Percentiles rank a stretch among this genome's conserved stretches.
Evolutionary conservation across 371 early-diverging fungal genomes (phyloP).

Genomic region (Coemansia sp.): DNA sequence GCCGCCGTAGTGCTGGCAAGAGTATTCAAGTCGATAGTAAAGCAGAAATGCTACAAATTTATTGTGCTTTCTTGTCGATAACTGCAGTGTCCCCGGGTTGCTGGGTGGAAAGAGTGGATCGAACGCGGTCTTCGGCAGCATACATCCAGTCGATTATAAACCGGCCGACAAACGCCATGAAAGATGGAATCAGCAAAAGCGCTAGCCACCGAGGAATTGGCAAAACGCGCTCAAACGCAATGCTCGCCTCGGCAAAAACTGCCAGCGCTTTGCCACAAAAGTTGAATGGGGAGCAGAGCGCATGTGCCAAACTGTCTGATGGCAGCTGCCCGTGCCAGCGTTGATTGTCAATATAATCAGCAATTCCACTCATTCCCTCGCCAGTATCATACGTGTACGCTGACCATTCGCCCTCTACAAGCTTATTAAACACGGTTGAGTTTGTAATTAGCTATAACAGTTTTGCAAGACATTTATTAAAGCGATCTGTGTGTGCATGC

Average conservation of each 20-base stretch:
- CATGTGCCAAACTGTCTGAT: conserved; percentile 1
- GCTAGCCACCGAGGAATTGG: conserved; percentile 48
- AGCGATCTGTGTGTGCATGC: too few relatives aligned
- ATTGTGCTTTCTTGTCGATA: neutral
- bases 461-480: neutral
- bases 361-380: conserved; percentile 6
- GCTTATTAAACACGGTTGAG: neutral
- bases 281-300: conserved; percentile 42
- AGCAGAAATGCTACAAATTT: too few relatives aligned
- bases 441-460: neutral
- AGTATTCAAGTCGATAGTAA: too few relatives aligned
- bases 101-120: neutral
- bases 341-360: conserved; percentile 30
- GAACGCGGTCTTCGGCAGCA: conserved; percentile 17
- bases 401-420: conserved; percentile 22
- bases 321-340: conserved; percentile 7
- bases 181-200: conserved; percentile 31
- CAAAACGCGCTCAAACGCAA: conserved; percentile 16
- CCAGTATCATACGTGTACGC: conserved; percentile 18
- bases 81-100: neutral
- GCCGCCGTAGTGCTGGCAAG: too few relatives aligned
- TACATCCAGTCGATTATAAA: conserved; percentile 42
- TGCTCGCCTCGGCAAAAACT: conserved; percentile 28
- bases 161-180: conserved; percentile 31
- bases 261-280: conserved; percentile 33